Evolutionary conservation across 805 yeast genomes (phyloP).

Genomic region (Scheffersomyces amazonensis): DNA sequence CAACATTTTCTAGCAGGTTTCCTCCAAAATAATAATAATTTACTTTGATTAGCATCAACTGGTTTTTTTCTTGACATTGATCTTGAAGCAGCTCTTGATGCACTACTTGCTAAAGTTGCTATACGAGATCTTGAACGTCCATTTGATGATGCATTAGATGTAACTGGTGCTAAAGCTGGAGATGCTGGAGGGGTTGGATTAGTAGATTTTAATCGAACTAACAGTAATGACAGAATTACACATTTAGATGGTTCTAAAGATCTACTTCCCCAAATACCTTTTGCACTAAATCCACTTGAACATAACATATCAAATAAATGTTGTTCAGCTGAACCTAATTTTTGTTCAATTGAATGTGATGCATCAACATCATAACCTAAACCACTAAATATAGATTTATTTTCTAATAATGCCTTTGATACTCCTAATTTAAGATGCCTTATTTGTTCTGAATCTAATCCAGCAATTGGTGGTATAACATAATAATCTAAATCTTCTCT

Average conservation of each 20-base stretch:
- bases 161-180: slow-evolving; percentile 42
- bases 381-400: slow-evolving; percentile 72
- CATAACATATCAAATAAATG: slow-evolving; percentile 94
- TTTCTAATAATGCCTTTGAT: slow-evolving; percentile 59
- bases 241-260: slow-evolving; percentile 85
- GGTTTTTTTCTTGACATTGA: slow-evolving; percentile 47
- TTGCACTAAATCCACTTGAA: slow-evolving; percentile 71
- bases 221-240: slow-evolving; percentile 78
- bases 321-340: slow-evolving; percentile 85
- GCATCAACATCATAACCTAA: slow-evolving; percentile 51
- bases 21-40: slow-evolving; percentile 88
- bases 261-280: slow-evolving; percentile 83
- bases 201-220: slow-evolving; percentile 52
- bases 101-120: slow-evolving; percentile 56
- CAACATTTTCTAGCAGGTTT: slow-evolving; percentile 98
- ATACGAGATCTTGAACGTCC: slow-evolving; percentile 52
- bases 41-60: slow-evolving; percentile 43
- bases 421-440: slow-evolving; percentile 68
- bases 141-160: slow-evolving; percentile 37
- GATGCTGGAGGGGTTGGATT: slow-evolving; percentile 39
- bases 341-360: slow-evolving; percentile 38
- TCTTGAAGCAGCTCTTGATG: slow-evolving; percentile 54
- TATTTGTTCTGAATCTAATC: slow-evolving; percentile 57
- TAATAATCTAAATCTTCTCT: slow-evolving; percentile 94
- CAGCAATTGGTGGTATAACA: slow-evolving; percentile 73